Conservation (phyloP, 805 yeast species). For the Yarrowia keelungensis region DNA sequence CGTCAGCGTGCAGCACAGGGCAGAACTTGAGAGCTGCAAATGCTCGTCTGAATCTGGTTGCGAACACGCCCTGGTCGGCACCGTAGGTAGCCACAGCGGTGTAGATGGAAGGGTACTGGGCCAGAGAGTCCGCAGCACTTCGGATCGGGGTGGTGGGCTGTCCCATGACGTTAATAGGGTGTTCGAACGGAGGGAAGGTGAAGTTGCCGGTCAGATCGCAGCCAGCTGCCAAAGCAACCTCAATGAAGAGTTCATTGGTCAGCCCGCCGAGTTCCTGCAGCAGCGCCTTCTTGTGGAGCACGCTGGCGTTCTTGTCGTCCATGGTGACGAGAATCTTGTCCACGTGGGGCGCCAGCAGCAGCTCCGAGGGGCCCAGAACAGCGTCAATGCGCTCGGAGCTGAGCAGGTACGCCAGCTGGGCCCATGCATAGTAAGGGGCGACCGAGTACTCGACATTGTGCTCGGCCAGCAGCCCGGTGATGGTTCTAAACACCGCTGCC, state of each 20-base stretch:
- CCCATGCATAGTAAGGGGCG: constrained; percentile 82
- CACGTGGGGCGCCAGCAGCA: constrained; percentile 62
- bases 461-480: constrained; percentile 63
- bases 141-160: constrained; percentile 43
- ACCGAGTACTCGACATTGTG: constrained; percentile 69
- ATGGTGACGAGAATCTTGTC: constrained; percentile 76
- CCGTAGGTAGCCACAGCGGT: constrained; percentile 46
- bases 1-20: constrained; percentile 75
- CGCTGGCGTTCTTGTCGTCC: constrained; percentile 73
- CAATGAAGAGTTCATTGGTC: constrained; percentile 71
- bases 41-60: constrained; percentile 69
- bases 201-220: constrained; percentile 69
- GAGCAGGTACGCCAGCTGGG: constrained; percentile 77
- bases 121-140: constrained; percentile 47
- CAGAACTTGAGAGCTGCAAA: constrained; percentile 69
- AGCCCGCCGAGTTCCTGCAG: constrained; percentile 63
- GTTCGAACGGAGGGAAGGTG: constrained; percentile 59
- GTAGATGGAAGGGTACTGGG: constrained; percentile 46
- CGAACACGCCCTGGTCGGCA: constrained; percentile 44
- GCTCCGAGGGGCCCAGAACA: constrained; percentile 85
- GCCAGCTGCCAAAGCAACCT: constrained; percentile 79
- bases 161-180: constrained; percentile 39
- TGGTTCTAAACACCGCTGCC: constrained; percentile 51
- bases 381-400: constrained; percentile 66
- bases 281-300: constrained; percentile 64